Base-by-base conservation (phyloP, 768 basidiomycete genomes). In the Aureoboletus auriporus region DNA sequence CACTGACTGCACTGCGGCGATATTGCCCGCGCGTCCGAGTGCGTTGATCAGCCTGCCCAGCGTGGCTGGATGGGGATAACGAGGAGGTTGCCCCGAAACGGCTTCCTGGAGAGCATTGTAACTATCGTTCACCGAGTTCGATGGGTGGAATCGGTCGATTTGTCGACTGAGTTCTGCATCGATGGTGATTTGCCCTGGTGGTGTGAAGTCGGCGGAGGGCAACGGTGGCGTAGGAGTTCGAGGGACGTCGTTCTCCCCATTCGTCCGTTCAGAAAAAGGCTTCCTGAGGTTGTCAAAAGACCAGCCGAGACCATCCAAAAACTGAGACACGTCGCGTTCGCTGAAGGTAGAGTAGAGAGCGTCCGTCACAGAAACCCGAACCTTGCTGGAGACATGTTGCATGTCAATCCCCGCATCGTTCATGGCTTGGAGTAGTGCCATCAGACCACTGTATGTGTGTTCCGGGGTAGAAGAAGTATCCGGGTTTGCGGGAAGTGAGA, bases 41-140 rank as follows among this genome's bases (percentile, higher is more conserved):
- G 70, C 68, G 49, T 82, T 78, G 57, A 94, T 83, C 20, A 96
- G 69, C 10, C 74, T 73, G 13, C 77, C 81, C 26, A 93, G 59
- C 7, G 74, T 71, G 11, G 66, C 66, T 3, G 80, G 71, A 8
- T 71, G 61, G 1, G 89, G 84, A 40, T 76, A 78, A 8, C 74
- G 55, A 17, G 77, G 74, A 4, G 60, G 56, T 26, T 64, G 17
- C 3, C 38, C 40, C 9, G 61, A 61, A n/a, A 79, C 51, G 8
- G 75, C 79, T 3, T 63, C 53, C 48, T 75, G 63, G 61, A 89
- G 78, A 8, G 72, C 61, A 4, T 62, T 54, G 60, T 78, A 89
- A 2, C 82, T 82, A 8, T 66, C 57, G 31, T 59, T 33, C 44
- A 71, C 49, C 20, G 67, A 58, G 33, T 68, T 53, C 2, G 63